These are phyloP conservation scores for Claviceps fusiformis DNA, from an alignment of 2,329 filamentous ascomycete species.

Conservation along the genomic window DNA sequence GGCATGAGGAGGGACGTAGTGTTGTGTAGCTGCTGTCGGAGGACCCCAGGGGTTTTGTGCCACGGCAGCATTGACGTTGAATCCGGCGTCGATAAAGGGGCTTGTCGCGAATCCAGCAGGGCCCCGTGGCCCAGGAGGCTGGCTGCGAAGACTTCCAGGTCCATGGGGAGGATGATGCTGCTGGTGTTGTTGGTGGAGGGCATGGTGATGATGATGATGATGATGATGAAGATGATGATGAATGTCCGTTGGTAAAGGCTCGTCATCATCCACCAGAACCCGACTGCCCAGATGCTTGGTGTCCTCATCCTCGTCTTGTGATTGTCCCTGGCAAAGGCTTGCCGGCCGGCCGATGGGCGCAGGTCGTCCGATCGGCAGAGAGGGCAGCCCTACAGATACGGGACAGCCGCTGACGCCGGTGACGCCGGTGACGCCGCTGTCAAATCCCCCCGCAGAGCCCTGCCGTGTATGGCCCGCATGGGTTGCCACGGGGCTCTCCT, in stretches of 20 bases:
- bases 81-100: slow-evolving; percentile 29
- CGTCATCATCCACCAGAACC: slow-evolving; percentile 69
- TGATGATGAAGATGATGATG: slow-evolving; percentile 5
- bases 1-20: slow-evolving; percentile 9
- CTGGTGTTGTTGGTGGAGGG: neutral
- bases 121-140: slow-evolving; percentile 34
- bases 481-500: slow-evolving; percentile 25
- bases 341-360: slow-evolving; percentile 79
- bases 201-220: neutral
- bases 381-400: slow-evolving; percentile 22
- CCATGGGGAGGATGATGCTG: neutral
- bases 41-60: slow-evolving; percentile 29
- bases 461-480: slow-evolving; percentile 46
- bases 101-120: slow-evolving; percentile 23
- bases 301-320: slow-evolving; percentile 47
- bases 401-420: slow-evolving; percentile 11
- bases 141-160: slow-evolving; percentile 27
- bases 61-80: slow-evolving; percentile 14
- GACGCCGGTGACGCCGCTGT: slow-evolving; percentile 39
- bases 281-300: slow-evolving; percentile 79
- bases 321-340: slow-evolving; percentile 48
- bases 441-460: slow-evolving; percentile 52
- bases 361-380: slow-evolving; percentile 68
- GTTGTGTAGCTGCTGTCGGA: slow-evolving; percentile 17
- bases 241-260: slow-evolving; percentile 27